Percentiles rank a stretch among this genome's conserved stretches.
These are phyloP conservation scores for Ceratocystis cacaofunesta DNA, from an alignment of 2,329 filamentous ascomycete species.

Conservation along the genomic window DNA sequence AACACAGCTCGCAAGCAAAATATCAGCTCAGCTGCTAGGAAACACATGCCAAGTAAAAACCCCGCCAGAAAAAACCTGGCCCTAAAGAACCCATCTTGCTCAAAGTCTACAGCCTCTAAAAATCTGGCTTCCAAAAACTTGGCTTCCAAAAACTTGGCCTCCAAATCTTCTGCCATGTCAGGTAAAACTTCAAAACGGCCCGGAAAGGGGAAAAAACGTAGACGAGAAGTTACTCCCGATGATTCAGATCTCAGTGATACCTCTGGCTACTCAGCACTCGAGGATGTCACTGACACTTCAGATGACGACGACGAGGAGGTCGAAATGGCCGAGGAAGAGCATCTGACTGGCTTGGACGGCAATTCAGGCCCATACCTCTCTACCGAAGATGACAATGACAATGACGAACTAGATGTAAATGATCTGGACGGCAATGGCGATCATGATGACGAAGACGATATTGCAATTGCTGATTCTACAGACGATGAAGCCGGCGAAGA, in stretches of 20 bases:
- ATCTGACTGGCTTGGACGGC: slow-evolving; percentile 42
- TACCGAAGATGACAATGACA: slow-evolving; percentile 26
- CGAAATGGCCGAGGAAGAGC: slow-evolving; percentile 61
- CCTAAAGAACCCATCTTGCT: slow-evolving; percentile 1
- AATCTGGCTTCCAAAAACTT: not conserved
- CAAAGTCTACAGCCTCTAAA: slow-evolving; percentile 6
- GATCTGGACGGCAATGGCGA: slow-evolving; percentile 24
- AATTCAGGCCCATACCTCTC: slow-evolving; percentile 28
- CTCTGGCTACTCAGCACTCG: slow-evolving; percentile 58
- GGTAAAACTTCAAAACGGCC: slow-evolving; percentile 11
- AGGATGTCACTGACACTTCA: slow-evolving; percentile 63
- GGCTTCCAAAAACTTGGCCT: slow-evolving; percentile 6
- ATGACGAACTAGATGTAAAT: slow-evolving; percentile 27
- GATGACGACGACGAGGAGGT: slow-evolving; percentile 69
- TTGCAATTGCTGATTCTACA: slow-evolving; percentile 16
- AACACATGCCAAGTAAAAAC: slow-evolving; percentile 5
- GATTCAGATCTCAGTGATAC: slow-evolving; percentile 51
- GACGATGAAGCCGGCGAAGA: slow-evolving; percentile 11
- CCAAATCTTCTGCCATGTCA: not conserved
- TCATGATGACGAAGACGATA: slow-evolving; percentile 25
- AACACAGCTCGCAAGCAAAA: slow-evolving; percentile 8
- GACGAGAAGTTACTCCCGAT: slow-evolving; percentile 31
- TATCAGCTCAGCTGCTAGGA: not conserved
- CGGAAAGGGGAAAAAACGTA: slow-evolving; percentile 9
- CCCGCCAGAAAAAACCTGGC: not conserved